Conservation (phyloP, 495 filamentous ascomycete genomes). For the Xylona heveae region DNA sequence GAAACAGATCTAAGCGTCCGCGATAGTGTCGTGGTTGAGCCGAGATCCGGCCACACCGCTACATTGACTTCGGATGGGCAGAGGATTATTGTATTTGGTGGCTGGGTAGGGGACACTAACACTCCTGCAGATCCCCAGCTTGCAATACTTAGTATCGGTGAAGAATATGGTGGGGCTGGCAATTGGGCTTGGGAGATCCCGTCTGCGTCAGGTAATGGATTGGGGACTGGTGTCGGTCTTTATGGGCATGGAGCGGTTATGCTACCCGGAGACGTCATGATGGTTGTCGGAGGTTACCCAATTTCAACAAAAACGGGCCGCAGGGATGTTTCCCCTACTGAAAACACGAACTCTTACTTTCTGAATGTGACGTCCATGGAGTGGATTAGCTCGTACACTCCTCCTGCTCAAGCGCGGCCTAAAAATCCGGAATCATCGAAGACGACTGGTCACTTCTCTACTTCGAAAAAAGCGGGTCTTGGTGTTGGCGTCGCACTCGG, state of each 20-base stretch:
- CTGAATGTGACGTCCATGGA: slow-evolving; percentile 56
- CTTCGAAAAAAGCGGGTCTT: slow-evolving; percentile 36
- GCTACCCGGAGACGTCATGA: slow-evolving; percentile 74
- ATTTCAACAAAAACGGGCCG: slow-evolving; percentile 30
- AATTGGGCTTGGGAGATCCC: slow-evolving; percentile 63
- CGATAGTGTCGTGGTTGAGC: slow-evolving; percentile 30
- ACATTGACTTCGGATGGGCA: slow-evolving; percentile 57
- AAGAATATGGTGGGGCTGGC: slow-evolving; percentile 40
- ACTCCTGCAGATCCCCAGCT: slow-evolving; percentile 63
- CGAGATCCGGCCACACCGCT: slow-evolving; percentile 70
- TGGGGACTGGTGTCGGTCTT: slow-evolving; percentile 33
- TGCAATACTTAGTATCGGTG: slow-evolving; percentile 48
- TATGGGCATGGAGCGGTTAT: slow-evolving; percentile 74
- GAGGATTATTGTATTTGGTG: slow-evolving; percentile 56
- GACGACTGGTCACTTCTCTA: slow-evolving; percentile 5
- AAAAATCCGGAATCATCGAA: not conserved
- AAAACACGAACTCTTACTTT: slow-evolving; percentile 34
- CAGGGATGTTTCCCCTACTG: slow-evolving; percentile 11
- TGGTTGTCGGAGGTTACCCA: slow-evolving; percentile 63
- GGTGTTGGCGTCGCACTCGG: slow-evolving; percentile 59
- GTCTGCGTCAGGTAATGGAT: slow-evolving; percentile 15
- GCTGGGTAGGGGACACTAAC: slow-evolving; percentile 68
- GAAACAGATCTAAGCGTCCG: slow-evolving; percentile 28
- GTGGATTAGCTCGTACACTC: slow-evolving; percentile 50
- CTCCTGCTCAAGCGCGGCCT: slow-evolving; percentile 18